Evolutionary conservation across 2,329 filamentous ascomycete species (phyloP), one percentile per base, ranked within the genome.

Genomic region (Fusarium virguliforme): DNA sequence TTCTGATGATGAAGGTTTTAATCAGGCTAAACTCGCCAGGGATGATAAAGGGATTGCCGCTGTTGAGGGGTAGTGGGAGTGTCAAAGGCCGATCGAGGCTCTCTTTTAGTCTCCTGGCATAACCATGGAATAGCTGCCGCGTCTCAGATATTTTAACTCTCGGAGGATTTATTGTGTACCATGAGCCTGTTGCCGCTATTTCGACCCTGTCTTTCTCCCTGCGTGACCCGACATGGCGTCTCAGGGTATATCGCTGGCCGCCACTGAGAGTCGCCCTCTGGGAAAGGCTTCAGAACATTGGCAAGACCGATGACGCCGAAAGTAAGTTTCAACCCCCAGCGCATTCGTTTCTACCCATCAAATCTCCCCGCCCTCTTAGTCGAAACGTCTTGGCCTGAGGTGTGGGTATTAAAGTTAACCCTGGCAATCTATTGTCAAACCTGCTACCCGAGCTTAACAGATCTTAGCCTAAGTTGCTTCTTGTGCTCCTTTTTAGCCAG

Each of bases 1-100:
- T 8, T 22, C 48, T 1, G 55, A 67, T 2, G 59, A 72, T 4
- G 55, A 46, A 6, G 46, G 62, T 0, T 72, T 40, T 1, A 70
- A 72, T 7, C 40, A 35, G 6, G 70, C 70, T 7, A 40, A 70
- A 38, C 34, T 72, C 5, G 62, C 15, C 0, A 28, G 35, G 0
- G 69, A 72, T 8, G 59, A 55, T 13, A 37, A 72, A 13, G 69
- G 66, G 1, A 72, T 72, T 24, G 40, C 46, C 22, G 63, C 58
- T 0, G 70, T 70, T 13, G 69, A 72, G 34, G 70, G 70, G 4
- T 65, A 50, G 26, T 30, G 46, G 30, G 30, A 15, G 15, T 6
- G 24, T 50, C 15, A 10, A 50, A 26, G 8, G 26, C 26, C 28
- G 7, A 48, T 30, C n/a, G 8, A 48, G 15, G 15, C n/a, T 30